These are phyloP conservation scores for Phytophthora hybrid DNA, from an alignment of 352 stramenopile species.

Conservation along the genomic window DNA sequence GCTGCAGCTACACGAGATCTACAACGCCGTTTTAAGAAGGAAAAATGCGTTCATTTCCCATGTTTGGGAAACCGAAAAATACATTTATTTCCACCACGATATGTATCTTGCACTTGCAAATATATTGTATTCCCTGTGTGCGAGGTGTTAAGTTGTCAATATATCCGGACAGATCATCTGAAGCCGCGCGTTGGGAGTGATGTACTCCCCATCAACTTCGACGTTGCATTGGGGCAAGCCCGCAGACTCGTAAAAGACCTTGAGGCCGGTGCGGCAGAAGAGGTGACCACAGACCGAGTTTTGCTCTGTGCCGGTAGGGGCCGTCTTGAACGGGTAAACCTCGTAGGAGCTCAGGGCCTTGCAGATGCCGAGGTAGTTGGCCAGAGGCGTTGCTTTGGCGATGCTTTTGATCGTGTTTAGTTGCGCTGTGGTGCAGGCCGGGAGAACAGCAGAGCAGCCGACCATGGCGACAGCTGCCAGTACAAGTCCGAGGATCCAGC, in stretches of 20 bases:
- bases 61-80: neutral
- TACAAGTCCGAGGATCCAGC: neutral
- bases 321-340: conserved; percentile 5
- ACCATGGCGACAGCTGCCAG: neutral
- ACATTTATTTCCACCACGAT: neutral
- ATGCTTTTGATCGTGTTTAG: neutral
- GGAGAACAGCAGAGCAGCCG: neutral
- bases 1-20: too few species aligned
- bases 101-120: neutral
- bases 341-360: conserved; percentile 12
- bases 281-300: neutral
- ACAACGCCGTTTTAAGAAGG: too few species aligned
- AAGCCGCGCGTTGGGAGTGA: neutral
- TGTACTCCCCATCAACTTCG: neutral
- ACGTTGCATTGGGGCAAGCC: conserved; percentile 12
- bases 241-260: neutral
- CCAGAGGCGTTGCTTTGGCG: neutral
- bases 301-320: neutral
- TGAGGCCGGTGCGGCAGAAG: conserved; percentile 7
- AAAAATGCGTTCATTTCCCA: too few species aligned
- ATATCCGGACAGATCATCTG: conserved; percentile 7
- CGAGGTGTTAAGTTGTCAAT: neutral
- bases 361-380: conserved; percentile 10
- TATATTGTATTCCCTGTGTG: too few species aligned
- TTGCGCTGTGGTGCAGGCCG: neutral